These are phyloP conservation scores for Phytophthora pluvialis DNA, from an alignment of 352 stramenopile genomes.

Conservation along the genomic window DNA sequence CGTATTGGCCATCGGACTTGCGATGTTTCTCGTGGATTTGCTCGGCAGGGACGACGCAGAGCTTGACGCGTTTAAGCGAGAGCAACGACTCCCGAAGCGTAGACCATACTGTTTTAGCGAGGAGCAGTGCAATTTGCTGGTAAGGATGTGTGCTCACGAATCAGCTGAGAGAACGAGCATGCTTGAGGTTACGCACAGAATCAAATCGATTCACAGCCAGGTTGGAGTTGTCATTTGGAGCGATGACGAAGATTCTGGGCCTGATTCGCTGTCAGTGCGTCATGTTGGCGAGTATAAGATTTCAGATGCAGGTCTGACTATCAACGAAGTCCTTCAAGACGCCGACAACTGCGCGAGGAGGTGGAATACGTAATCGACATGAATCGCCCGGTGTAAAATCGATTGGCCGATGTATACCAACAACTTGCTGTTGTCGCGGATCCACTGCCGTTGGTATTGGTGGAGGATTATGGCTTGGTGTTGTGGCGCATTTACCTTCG, in stretches of 20 bases:
- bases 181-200: constrained; percentile 3
- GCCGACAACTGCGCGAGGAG: background rate
- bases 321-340: background rate
- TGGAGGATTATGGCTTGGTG: constrained; percentile 7
- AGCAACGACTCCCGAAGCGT: background rate
- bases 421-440: background rate
- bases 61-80: background rate
- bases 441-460: background rate
- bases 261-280: background rate
- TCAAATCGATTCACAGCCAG: background rate
- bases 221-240: background rate
- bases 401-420: background rate
- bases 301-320: background rate
- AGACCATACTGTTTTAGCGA: background rate
- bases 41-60: background rate
- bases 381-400: constrained; percentile 2
- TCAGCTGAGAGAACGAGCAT: constrained; percentile 1
- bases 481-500: constrained; percentile 1
- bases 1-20: background rate
- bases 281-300: background rate
- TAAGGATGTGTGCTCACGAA: constrained; percentile 4
- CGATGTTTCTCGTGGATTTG: constrained; percentile 5
- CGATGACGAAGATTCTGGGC: constrained; percentile 1
- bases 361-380: background rate
- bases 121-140: constrained; percentile 3